Evolutionary conservation across 2,329 filamentous ascomycete species (phyloP).

Genomic region (Botrytis tulipae): DNA sequence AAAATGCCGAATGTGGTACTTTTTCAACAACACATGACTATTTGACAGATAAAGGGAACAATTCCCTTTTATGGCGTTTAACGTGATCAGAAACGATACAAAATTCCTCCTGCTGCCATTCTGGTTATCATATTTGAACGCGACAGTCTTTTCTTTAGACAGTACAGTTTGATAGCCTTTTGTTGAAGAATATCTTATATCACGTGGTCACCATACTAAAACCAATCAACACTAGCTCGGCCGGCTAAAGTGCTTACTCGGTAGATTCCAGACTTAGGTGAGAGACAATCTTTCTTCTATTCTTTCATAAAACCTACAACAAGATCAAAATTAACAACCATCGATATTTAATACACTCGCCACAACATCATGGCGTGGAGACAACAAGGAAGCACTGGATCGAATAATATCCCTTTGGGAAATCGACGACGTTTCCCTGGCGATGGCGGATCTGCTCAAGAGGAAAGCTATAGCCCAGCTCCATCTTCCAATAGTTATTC

Average conservation of each 20-base stretch:
- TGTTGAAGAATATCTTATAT: neutral
- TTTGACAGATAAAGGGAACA: neutral
- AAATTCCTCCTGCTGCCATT: neutral
- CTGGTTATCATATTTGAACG: neutral
- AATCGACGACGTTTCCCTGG: slow-evolving; percentile 77
- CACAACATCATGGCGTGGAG: slow-evolving; percentile 60
- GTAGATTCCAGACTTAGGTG: slow-evolving; percentile 2
- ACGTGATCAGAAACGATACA: neutral
- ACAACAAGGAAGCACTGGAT: slow-evolving; percentile 86
- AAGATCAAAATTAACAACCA: neutral
- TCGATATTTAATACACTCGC: neutral
- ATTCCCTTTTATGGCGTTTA: neutral
- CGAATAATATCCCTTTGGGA: slow-evolving; percentile 95
- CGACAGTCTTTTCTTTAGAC: neutral
- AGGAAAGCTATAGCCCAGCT: slow-evolving; percentile 34
- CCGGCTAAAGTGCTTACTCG: neutral
- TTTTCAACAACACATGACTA: neutral
- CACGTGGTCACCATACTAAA: accelerated
- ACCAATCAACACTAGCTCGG: neutral
- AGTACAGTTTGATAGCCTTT: neutral
- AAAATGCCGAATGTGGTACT: neutral
- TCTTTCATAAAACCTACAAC: neutral
- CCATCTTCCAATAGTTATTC: slow-evolving; percentile 25
- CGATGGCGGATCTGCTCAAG: slow-evolving; percentile 45
- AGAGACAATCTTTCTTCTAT: neutral